Conservation (phyloP, 495 filamentous ascomycete species). For the Neurospora pannonica region DNA sequence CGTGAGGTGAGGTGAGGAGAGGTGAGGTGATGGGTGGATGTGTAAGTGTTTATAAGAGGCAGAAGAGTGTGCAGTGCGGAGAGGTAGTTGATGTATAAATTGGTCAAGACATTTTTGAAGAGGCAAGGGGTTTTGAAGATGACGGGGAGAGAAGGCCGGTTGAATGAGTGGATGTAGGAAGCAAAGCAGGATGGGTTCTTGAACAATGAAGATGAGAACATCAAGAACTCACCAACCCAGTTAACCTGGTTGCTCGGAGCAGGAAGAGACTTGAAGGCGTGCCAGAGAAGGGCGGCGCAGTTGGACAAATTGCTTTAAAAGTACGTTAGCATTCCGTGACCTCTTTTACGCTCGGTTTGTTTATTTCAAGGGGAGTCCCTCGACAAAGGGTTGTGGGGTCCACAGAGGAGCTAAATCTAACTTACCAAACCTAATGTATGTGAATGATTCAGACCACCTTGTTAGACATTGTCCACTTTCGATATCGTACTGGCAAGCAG, state of each 20-base stretch:
- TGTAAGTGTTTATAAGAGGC: not conserved
- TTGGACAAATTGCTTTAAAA: slow-evolving; percentile 65
- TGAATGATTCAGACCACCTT: not conserved
- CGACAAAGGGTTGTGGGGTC: not conserved
- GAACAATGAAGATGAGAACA: not conserved
- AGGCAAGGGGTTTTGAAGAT: not conserved
- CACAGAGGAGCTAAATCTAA: not conserved
- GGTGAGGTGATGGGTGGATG: not conserved
- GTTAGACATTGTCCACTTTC: not conserved
- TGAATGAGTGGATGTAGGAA: not conserved
- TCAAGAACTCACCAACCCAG: slow-evolving; percentile 60
- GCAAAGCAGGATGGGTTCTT: not conserved
- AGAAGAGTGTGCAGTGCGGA: slow-evolving; percentile 7
- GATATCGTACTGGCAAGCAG: not conserved
- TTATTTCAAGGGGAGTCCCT: not conserved
- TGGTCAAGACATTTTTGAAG: not conserved
- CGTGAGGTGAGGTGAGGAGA: not conserved
- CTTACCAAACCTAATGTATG: slow-evolving; percentile 48
- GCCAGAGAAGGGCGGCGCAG: slow-evolving; percentile 74
- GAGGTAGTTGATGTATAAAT: slow-evolving; percentile 8
- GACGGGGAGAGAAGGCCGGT: not conserved
- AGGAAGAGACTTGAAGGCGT: slow-evolving; percentile 73
- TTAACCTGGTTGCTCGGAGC: slow-evolving; percentile 63
- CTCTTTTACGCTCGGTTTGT: not conserved
- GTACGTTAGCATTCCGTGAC: not conserved